phyloP scores from a whole-genome alignment of 192 early-diverging fungal species.

The Umbelopsis sp. region DNA sequence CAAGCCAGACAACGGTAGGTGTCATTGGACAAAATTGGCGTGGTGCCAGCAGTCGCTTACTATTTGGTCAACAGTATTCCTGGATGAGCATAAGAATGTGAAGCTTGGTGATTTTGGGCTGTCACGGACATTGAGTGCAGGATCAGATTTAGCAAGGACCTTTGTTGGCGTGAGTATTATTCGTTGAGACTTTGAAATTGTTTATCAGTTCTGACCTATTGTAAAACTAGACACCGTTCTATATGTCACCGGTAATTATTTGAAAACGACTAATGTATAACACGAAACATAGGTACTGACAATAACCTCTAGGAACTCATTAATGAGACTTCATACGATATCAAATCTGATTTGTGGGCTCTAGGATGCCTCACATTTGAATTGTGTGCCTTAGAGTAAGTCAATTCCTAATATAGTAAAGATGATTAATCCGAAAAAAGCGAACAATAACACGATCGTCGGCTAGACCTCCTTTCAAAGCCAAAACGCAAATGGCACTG shows the following conservation, averaged over 20 bases:
- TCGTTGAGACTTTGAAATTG: too few relatives aligned
- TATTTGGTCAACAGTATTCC: constrained; percentile 53
- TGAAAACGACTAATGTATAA: not conserved
- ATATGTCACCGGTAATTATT: constrained; percentile 72
- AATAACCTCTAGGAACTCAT: constrained; percentile 58
- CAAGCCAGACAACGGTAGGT: constrained; percentile 72
- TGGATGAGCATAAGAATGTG: constrained; percentile 66
- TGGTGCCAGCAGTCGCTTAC: not conserved
- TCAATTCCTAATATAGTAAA: not conserved
- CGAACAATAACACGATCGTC: not conserved
- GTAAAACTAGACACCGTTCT: constrained; percentile 64
- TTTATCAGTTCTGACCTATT: not conserved
- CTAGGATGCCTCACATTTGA: constrained; percentile 77
- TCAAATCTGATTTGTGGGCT: constrained; percentile 77
- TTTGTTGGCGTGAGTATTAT: constrained; percentile 63
- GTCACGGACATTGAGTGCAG: constrained; percentile 62
- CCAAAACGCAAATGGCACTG: constrained; percentile 60
- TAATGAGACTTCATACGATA: constrained; percentile 66
- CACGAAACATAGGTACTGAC: not conserved
- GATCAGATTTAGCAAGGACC: constrained; percentile 69
- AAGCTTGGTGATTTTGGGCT: constrained; percentile 83
- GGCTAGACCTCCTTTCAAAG: constrained; percentile 70
- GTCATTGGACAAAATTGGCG: not conserved
- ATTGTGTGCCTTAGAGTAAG: constrained; percentile 72
- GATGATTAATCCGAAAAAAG: too few relatives aligned